Percentiles rank a stretch among this genome's conserved stretches.
These are phyloP conservation scores for Brettanomyces naardenensis DNA, from an alignment of 805 yeast genomes.

Conservation along the genomic window DNA sequence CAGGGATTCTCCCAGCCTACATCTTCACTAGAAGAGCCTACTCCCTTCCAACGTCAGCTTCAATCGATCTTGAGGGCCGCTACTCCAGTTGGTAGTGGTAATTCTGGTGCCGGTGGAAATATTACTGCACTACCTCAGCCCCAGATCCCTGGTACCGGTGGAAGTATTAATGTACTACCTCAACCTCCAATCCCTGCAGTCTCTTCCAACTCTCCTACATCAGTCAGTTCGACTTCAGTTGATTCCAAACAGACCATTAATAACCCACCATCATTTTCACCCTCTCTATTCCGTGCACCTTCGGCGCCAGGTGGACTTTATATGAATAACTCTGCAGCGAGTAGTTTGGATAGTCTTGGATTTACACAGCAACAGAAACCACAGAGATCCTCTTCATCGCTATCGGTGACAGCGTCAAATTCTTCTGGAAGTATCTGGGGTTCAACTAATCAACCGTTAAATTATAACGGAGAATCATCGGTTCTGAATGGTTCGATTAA, in stretches of 20 bases:
- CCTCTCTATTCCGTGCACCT: not conserved
- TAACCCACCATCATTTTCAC: no score
- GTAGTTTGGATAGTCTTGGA: not conserved
- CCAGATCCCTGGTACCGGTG: not conserved
- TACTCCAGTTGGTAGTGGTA: not conserved
- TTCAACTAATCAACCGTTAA: not conserved
- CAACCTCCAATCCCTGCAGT: not conserved
- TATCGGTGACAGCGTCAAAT: not conserved
- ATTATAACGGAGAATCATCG: not conserved
- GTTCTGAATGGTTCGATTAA: conserved; percentile 3
- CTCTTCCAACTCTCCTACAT: not conserved
- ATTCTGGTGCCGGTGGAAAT: not conserved
- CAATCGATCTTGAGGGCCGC: conserved; percentile 1
- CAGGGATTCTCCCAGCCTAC: not conserved
- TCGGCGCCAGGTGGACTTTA: not conserved
- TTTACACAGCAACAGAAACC: not conserved
- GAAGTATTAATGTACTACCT: not conserved
- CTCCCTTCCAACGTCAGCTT: conserved; percentile 1
- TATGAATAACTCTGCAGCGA: not conserved
- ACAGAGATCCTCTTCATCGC: conserved; percentile 1
- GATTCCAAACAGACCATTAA: not conserved
- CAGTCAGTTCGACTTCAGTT: not conserved
- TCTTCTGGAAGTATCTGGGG: not conserved
- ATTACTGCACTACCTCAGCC: not conserved
- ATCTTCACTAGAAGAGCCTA: not conserved